Evolutionary conservation across 1,139 yeast genomes (phyloP).

Genomic region (Candida pseudoviswanathii): DNA sequence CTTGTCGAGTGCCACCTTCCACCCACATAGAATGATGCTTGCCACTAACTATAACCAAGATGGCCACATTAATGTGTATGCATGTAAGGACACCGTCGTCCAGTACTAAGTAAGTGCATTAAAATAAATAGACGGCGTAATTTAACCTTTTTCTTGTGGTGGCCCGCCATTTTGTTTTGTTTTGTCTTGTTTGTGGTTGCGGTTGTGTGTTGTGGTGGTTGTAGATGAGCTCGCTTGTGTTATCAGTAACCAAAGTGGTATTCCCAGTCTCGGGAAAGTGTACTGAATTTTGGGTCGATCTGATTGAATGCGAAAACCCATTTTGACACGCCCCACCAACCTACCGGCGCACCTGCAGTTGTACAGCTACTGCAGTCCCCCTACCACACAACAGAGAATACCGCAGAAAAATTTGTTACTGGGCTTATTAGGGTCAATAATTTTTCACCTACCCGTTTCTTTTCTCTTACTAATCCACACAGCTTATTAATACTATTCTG

Average conservation of each 20-base stretch:
- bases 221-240: background rate
- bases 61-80: conserved; percentile 67
- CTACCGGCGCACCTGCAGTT: too few species aligned
- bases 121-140: background rate
- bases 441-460: background rate
- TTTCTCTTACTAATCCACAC: background rate
- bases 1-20: conserved; percentile 71
- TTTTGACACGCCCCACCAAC: too few species aligned
- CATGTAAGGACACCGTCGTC: conserved; percentile 41
- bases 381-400: background rate
- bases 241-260: background rate
- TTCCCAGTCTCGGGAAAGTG: conserved; percentile 1
- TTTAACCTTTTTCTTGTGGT: background rate
- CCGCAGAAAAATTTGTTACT: background rate
- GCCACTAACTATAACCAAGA: conserved; percentile 87
- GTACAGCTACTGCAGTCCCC: too few species aligned
- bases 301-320: background rate
- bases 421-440: conserved; percentile 1
- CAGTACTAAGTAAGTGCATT: conserved; percentile 28
- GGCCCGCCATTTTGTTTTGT: background rate
- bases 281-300: background rate
- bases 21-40: conserved; percentile 93
- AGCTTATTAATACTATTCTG: too few species aligned
- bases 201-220: background rate
- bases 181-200: background rate